A percentile compares a stretch with the other conserved stretches of the same genome.
Evolutionary conservation across 805 yeast genomes (phyloP).

Genomic region (Naumovozyma castellii): DNA sequence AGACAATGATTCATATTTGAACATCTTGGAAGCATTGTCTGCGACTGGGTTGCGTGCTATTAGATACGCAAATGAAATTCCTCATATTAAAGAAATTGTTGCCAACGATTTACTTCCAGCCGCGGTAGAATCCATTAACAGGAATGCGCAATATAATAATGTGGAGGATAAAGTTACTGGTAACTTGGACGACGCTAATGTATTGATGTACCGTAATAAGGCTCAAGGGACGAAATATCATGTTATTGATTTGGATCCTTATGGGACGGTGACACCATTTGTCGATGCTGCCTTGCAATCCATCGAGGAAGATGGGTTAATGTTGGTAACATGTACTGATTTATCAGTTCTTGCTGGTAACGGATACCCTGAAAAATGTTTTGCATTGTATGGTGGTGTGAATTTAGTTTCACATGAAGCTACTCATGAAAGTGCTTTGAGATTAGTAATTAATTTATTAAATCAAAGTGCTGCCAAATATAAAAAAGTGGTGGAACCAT

Average conservation of each 20-base stretch:
- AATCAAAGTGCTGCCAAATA: conserved; percentile 83
- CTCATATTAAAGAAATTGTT: conserved; percentile 57
- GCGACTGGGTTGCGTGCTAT: conserved; percentile 95
- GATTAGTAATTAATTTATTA: conserved; percentile 70
- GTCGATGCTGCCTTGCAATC: conserved; percentile 83
- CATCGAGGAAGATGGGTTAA: conserved; percentile 73
- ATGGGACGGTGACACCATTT: conserved; percentile 95
- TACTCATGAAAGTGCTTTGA: conserved; percentile 85
- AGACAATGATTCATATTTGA: conserved; percentile 39
- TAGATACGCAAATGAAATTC: conserved; percentile 86
- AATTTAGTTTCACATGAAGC: conserved; percentile 71
- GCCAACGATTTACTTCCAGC: conserved; percentile 85
- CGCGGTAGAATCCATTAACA: conserved; percentile 73
- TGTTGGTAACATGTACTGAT: conserved; percentile 93
- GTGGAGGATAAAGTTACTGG: conserved; percentile 50
- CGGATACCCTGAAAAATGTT: conserved; percentile 95
- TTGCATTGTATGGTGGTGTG: conserved; percentile 87
- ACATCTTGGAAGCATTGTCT: conserved; percentile 79
- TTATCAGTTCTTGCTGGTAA: conserved; percentile 91
- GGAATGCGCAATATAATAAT: conserved; percentile 61
- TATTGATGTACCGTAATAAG: conserved; percentile 51
- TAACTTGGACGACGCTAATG: conserved; percentile 85
- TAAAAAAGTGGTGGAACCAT: conserved; percentile 78
- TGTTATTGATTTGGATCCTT: conserved; percentile 90
- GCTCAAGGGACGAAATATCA: conserved; percentile 48